Evolutionary conservation across 768 basidiomycete species (phyloP), one percentile per base, ranked within the genome.

Genomic region (Strobilomyces confusus): DNA sequence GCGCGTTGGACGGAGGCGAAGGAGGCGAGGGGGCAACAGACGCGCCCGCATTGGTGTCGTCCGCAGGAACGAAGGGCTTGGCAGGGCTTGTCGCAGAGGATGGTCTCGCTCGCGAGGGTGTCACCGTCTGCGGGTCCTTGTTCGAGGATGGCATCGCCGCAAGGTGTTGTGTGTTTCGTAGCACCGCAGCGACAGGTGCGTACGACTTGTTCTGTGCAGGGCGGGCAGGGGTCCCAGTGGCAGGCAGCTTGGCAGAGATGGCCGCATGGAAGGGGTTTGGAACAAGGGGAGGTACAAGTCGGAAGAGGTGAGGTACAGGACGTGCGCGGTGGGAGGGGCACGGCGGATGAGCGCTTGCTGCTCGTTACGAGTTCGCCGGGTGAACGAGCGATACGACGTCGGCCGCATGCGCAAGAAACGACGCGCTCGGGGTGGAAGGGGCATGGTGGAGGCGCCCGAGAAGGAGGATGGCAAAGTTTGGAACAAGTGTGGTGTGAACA

Each of bases 11-110:
- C 26, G 26, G 26, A 26, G 26, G 83, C 71, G 5, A 89, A 71
- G 19, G 78, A 81, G 0, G 92, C 87, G 0, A 98, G 79, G 0
- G 97, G 95, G 62, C 97, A 99, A 66, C 97, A 98, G 9, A 86
- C 54, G 4, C 94, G 79, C 17, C 77, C 75, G 65, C 97, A 98
- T 56, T 87, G 84, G 63, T 99, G 97, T 20, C 84, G 76, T 0
- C 95, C 92, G 64, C 97, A 98, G 9, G 81, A 78, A 15, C 93
- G 81, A 11, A 92, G 73, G 0, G 86, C 89, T 19, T 73, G 72
- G 65, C 97, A 99, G 1, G 84, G 80, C 30, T 81, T 79, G 51
- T 92, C 87, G 69, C 97, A 98, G 1, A 87, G 68, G 38, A 94
- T 78, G 51, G 91, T 87, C 48, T 89, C 87, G 2, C 68, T 71